A percentile compares a stretch with the other conserved stretches of the same genome.
These are phyloP conservation scores for Fusarium tuaranense DNA, from an alignment of 2,329 filamentous ascomycete species.

Conservation along the genomic window DNA sequence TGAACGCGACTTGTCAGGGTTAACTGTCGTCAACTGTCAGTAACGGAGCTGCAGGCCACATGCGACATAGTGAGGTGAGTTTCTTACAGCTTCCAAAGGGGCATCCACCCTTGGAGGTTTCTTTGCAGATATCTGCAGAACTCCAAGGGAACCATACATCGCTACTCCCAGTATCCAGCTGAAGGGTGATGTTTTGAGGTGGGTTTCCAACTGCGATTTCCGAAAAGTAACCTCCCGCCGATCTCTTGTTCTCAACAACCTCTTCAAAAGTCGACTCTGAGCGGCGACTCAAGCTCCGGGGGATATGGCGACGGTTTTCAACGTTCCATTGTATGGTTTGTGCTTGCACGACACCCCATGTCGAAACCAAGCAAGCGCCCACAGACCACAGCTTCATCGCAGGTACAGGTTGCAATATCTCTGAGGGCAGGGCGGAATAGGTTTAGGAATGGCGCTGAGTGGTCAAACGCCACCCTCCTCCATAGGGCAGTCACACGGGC, in stretches of 20 bases:
- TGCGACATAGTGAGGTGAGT: slow-evolving; percentile 20
- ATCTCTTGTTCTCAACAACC: slow-evolving; percentile 57
- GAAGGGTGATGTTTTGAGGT: slow-evolving; percentile 65
- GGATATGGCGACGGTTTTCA: slow-evolving; percentile 50
- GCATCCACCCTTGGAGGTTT: slow-evolving; percentile 48
- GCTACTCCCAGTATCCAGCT: slow-evolving; percentile 74
- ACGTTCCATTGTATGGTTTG: slow-evolving; percentile 63
- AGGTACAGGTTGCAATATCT: slow-evolving; percentile 12
- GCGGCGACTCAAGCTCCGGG: slow-evolving; percentile 51
- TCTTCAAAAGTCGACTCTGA: slow-evolving; percentile 54
- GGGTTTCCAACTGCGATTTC: slow-evolving; percentile 69
- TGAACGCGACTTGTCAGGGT: slow-evolving; percentile 58
- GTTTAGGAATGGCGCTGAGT: slow-evolving; percentile 36
- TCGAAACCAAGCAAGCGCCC: slow-evolving; percentile 38
- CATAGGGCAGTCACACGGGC: slow-evolving; percentile 35
- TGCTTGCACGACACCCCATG: slow-evolving; percentile 38
- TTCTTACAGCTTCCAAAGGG: slow-evolving; percentile 60
- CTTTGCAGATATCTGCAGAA: slow-evolving; percentile 54
- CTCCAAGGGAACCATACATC: slow-evolving; percentile 70
- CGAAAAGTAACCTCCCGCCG: slow-evolving; percentile 65
- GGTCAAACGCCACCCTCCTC: slow-evolving; percentile 39
- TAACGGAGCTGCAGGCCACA: background rate
- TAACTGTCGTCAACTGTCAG: slow-evolving; percentile 55
- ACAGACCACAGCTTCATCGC: slow-evolving; percentile 42
- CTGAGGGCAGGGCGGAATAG: slow-evolving; percentile 7